Percentiles rank a stretch among this genome's conserved stretches.
Evolutionary conservation across 1,284 basidiomycete species (phyloP).

Genomic region (Phenoliferia sp.): DNA sequence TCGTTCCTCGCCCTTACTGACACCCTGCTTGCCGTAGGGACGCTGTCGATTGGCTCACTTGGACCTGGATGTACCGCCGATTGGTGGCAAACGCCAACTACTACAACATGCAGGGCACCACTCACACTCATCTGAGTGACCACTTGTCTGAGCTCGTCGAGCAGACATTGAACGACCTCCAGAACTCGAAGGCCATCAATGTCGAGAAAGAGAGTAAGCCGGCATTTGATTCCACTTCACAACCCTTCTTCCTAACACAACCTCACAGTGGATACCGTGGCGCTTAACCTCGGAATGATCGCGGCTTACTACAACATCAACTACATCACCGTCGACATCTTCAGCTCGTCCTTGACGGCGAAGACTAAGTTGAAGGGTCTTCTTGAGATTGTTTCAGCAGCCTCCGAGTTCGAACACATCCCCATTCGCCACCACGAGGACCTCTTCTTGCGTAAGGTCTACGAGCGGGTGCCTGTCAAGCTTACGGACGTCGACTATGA

Average conservation of each 20-base stretch:
- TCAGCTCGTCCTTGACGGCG: conserved; percentile 90
- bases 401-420: conserved; percentile 90
- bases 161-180: conserved; percentile 82
- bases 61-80: conserved; percentile 93
- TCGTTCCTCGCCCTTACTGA: conserved; percentile 9
- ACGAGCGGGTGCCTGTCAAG: conserved; percentile 97
- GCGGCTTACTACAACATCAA: conserved; percentile 86
- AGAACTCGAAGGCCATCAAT: conserved; percentile 88
- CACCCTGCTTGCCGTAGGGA: conserved; percentile 29
- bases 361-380: conserved; percentile 96
- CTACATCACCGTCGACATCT: conserved; percentile 95
- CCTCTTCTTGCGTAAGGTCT: conserved; percentile 45
- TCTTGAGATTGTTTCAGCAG: conserved; percentile 91
- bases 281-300: conserved; percentile 93
- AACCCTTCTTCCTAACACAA: background rate
- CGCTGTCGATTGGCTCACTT: conserved; percentile 71
- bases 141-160: conserved; percentile 95
- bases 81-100: conserved; percentile 78
- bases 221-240: conserved; percentile 31
- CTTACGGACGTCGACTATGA: conserved; percentile 77
- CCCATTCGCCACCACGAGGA: conserved; percentile 71
- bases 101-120: conserved; percentile 73
- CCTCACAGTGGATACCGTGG: conserved; percentile 78
- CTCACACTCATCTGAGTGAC: conserved; percentile 86
- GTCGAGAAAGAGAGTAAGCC: conserved; percentile 62